These are phyloP conservation scores for Backusella australiensis DNA, from an alignment of 192 early-diverging fungal species.

Conservation along the genomic window DNA sequence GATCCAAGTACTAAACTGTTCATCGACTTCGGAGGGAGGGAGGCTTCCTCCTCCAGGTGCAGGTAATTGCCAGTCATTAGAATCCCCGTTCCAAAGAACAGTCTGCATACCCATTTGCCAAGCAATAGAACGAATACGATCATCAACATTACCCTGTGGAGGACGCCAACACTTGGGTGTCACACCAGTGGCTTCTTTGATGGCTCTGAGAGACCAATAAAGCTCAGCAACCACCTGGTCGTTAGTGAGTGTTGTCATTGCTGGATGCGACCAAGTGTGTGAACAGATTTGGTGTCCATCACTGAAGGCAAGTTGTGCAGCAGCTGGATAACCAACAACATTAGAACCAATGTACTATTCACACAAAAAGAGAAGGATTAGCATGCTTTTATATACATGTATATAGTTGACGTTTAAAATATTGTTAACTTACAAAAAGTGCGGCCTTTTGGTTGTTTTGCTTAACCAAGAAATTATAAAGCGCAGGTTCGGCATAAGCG, in stretches of 20 bases:
- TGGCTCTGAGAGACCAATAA: constrained; percentile 33
- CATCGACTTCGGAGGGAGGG: constrained; percentile 16
- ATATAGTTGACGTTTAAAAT: not conserved
- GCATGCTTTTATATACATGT: not conserved
- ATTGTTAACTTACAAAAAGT: constrained; percentile 7
- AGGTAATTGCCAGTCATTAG: constrained; percentile 41
- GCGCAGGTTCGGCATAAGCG: constrained; percentile 16
- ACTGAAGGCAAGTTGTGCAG: constrained; percentile 24
- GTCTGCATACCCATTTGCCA: constrained; percentile 27
- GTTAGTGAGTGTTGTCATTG: constrained; percentile 44
- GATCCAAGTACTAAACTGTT: constrained; percentile 28
- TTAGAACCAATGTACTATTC: constrained; percentile 35
- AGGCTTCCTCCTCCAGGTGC: constrained; percentile 34
- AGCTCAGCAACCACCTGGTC: constrained; percentile 50
- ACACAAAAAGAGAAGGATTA: constrained; percentile 7
- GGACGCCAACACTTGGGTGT: constrained; percentile 43
- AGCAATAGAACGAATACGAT: constrained; percentile 39
- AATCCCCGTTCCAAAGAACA: constrained; percentile 20
- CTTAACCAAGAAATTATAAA: constrained; percentile 20
- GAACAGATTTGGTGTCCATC: constrained; percentile 55
- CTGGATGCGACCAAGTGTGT: constrained; percentile 60
- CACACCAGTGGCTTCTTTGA: constrained; percentile 43
- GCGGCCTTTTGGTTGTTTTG: constrained; percentile 9
- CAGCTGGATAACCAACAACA: constrained; percentile 29
- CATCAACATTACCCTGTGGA: constrained; percentile 48